A percentile compares a stretch with the other conserved stretches of the same genome.
Evolutionary conservation across 1,139 yeast species (phyloP).

Genomic region (Pichia sp.): DNA sequence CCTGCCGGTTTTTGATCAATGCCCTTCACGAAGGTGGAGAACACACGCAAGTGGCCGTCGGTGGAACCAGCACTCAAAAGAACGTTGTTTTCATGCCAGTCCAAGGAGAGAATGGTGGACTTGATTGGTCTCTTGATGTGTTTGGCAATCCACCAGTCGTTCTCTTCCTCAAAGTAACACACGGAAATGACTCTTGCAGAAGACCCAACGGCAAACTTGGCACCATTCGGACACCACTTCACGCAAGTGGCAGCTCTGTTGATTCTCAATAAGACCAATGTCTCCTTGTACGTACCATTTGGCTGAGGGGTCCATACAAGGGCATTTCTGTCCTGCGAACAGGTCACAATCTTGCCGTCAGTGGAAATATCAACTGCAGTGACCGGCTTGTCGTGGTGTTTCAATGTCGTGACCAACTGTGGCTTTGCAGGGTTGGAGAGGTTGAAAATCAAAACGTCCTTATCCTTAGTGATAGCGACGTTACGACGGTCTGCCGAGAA

Average conservation of each 20-base stretch:
- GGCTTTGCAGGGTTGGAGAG: conserved; percentile 42
- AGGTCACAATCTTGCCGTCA: conserved; percentile 89
- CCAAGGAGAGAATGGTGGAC: conserved; percentile 77
- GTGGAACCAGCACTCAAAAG: conserved; percentile 89
- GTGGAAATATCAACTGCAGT: conserved; percentile 91
- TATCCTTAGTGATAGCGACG: conserved; percentile 80
- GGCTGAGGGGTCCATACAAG: conserved; percentile 85
- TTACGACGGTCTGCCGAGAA: conserved; percentile 65
- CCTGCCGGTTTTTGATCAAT: conserved; percentile 80
- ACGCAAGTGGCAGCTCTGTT: conserved; percentile 93
- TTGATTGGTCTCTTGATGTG: conserved; percentile 91
- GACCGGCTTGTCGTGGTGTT: conserved; percentile 90
- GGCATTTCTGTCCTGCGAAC: conserved; percentile 97
- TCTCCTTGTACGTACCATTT: conserved; percentile 66
- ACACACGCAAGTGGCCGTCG: conserved; percentile 91
- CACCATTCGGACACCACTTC: conserved; percentile 90
- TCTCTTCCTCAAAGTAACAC: conserved; percentile 92
- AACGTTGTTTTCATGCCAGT: conserved; percentile 95
- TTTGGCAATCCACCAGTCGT: conserved; percentile 99
- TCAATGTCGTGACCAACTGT: conserved; percentile 55
- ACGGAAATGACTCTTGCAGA: conserved; percentile 93
- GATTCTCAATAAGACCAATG: conserved; percentile 86
- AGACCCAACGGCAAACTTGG: conserved; percentile 95
- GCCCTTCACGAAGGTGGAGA: conserved; percentile 89
- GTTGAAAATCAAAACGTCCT: conserved; percentile 70